Evolutionary conservation across 768 basidiomycete genomes (phyloP).

Genomic region (Termitomyces sp.): DNA sequence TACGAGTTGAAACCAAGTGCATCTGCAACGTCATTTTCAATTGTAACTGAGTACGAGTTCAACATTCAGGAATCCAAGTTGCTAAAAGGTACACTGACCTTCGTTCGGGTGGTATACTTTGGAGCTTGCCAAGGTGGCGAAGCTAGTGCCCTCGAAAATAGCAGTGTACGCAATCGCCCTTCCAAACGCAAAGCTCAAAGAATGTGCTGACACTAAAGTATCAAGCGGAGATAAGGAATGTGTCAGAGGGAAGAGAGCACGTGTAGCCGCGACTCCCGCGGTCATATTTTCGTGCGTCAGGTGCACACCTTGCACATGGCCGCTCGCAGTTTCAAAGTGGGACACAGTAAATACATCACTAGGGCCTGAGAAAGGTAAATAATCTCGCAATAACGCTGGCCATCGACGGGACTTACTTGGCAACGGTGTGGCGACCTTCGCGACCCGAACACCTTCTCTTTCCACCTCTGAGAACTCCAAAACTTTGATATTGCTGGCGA

Average conservation of each 20-base stretch:
- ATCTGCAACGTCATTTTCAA: conserved; percentile 39
- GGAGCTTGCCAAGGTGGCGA: conserved; percentile 60
- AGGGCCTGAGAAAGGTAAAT: conserved; percentile 36
- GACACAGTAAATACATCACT: conserved; percentile 65
- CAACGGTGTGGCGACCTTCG: conserved; percentile 39
- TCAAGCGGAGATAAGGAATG: conserved; percentile 68
- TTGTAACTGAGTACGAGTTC: conserved; percentile 9
- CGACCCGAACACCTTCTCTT: conserved; percentile 52
- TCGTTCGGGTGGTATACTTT: conserved; percentile 44
- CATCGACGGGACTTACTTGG: conserved; percentile 44
- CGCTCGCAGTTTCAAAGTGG: conserved; percentile 52
- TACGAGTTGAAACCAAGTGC: conserved; percentile 42
- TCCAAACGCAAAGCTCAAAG: conserved; percentile 74
- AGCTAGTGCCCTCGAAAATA: conserved; percentile 70
- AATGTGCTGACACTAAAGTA: conserved; percentile 71
- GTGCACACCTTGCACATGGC: conserved; percentile 56
- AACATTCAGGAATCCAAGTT: neutral
- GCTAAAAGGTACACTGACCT: conserved; percentile 25
- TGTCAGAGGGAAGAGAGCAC: conserved; percentile 71
- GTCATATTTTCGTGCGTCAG: conserved; percentile 85
- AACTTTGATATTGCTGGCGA: conserved; percentile 52
- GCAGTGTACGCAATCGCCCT: conserved; percentile 77
- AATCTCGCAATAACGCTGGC: neutral
- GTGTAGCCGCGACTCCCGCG: conserved; percentile 80
- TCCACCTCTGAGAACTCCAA: conserved; percentile 70